Evolutionary conservation across 2,329 filamentous ascomycete genomes (phyloP), one percentile per base, ranked within the genome.

Genomic region (Colletotrichum sp.): DNA sequence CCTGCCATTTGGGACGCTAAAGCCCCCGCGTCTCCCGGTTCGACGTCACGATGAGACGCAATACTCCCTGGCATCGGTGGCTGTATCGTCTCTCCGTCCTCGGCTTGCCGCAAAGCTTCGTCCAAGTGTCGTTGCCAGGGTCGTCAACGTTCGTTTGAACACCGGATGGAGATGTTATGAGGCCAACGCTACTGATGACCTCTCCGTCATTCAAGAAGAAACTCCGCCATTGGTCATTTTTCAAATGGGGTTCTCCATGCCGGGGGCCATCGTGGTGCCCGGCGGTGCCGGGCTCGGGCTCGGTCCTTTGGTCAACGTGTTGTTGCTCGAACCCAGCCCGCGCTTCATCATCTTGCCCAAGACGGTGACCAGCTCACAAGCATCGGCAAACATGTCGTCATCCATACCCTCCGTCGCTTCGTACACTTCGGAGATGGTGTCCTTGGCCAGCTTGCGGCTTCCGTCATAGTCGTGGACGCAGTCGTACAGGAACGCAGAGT

Each of bases 381-480:
- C 95, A 83, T 99, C 97, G 78, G 94, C 92, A 82, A 98, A 99
- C 88, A 97, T 98, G 79, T 98, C 95, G 81, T 99, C 96, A 75
- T 98, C 95, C 92, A 99, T 96, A 25, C 95, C 95, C 84, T 98
- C 96, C 69, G 94, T 93, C 2, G 96, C 95, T 73, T 96, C 94
- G 82, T 98, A 98, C 1, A 98, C 96, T 80, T 98, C 95, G 57
- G 94, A 91, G 77, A 99, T 97, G 5, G 96, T 95, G 49, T 93
- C 90, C 80, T 95, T 94, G 13, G 97, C 96, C 16, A 98, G 85
- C 70, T 91, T 90, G 36, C 96, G 91, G 68, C 95, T 96, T 44
- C 89, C 92, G 27, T 96, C 93, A 63, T 91, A 89, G 80, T 99
- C 96, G 82, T 97, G 95, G 4, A 95, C 89, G 81, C 96, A 99